Base-by-base conservation (phyloP, 169 alveolate genomes). In the Babesia gibsoni region DNA sequence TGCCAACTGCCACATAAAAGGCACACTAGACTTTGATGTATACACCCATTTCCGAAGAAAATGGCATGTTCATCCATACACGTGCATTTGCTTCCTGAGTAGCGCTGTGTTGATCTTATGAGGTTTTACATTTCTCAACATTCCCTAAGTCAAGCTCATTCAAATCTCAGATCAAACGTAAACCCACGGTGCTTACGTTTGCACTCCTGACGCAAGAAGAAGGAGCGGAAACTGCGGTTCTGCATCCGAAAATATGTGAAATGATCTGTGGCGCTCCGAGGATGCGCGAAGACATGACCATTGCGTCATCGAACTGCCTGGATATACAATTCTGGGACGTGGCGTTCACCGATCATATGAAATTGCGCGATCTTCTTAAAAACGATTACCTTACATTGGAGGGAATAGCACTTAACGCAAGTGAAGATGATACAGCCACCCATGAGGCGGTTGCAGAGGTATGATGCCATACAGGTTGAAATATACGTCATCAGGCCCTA, bases 251-350 rank as follows among this genome's bases (percentile, higher is more conserved):
- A 45, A 61, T 61, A 1, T 61, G 72, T 23, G 59, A 61, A 36
- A 27, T 61, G 41, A 18, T 61, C 22, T 42, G 72, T 22, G 72
- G 72, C 42, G 46, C 25, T 1, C 72, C 61, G 12, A 12, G 4
- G 5, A 8, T 61, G 58, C 72, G 72, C 35, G 41, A 23, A 9
- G 59, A 7, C 39, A 61, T 29, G 22, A 42, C 42, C 35, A 61
- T 61, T 14, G 53, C 72, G 32, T 61, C 72, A 16, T 61, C 25
- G 10, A 48, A 61, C 22, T 61, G 61, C 0, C 72, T 42, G 2
- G 72, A 61, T 36, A 20, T 61, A 8, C 72, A 61, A 23, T 61
- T 61, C 20, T 61, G 72, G 59, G 72, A 61, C 39, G 72, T 61
- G 1, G 72, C 72, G 50, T 61, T 23, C 58, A 61, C 72, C 0